Conservation (phyloP, 2,329 filamentous ascomycete species). For the Seiridium unicorne region DNA sequence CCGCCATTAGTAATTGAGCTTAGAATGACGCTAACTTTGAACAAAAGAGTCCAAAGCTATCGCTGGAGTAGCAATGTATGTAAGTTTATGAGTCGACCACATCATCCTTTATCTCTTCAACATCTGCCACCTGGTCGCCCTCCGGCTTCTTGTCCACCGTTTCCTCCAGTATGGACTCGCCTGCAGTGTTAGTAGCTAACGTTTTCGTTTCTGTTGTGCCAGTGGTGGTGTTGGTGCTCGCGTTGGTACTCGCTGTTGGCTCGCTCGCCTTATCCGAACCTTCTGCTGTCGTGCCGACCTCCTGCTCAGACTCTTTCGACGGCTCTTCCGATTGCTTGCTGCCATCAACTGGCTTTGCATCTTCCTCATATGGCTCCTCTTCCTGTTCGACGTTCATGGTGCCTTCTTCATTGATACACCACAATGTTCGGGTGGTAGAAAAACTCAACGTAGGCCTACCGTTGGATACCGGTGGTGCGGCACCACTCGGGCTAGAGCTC, state of each 20-base stretch:
- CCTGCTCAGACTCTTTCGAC: neutral
- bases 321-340: neutral
- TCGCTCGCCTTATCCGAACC: neutral
- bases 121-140: conserved; percentile 25
- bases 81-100: conserved; percentile 13
- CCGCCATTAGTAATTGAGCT: neutral
- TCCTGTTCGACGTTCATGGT: conserved; percentile 35
- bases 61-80: neutral
- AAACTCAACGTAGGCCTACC: conserved; percentile 42
- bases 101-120: conserved; percentile 23
- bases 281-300: neutral
- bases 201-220: conserved; percentile 22
- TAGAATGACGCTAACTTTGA: too few relatives aligned
- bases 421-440: conserved; percentile 46
- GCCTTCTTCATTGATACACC: conserved; percentile 52
- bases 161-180: conserved; percentile 29
- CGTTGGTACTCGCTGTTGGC: neutral
- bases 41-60: neutral
- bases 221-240: conserved; percentile 8
- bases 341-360: conserved; percentile 10
- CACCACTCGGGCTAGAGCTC: conserved; percentile 37
- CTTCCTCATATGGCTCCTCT: conserved; percentile 7
- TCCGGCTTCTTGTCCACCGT: conserved; percentile 24
- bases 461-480: conserved; percentile 23
- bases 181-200: conserved; percentile 27